Percentiles rank a stretch among this genome's conserved stretches.
These are phyloP conservation scores for Dioscorea dumetorum DNA, from an alignment of 106 monocot genomes.

Conservation along the genomic window DNA sequence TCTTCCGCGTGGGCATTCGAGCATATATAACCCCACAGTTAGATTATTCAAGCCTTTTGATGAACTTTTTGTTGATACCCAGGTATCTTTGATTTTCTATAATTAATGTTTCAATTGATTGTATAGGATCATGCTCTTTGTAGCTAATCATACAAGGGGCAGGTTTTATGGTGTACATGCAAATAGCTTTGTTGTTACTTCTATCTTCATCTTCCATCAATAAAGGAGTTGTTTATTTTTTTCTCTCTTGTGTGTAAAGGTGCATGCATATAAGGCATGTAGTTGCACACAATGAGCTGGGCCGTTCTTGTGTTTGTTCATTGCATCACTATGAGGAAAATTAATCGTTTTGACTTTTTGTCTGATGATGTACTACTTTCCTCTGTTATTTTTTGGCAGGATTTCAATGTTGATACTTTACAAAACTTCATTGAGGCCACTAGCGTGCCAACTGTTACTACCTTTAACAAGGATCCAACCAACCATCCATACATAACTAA, in stretches of 20 bases:
- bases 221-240: background rate
- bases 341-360: too few species aligned
- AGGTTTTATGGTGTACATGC: too few species aligned
- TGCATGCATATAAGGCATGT: too few species aligned
- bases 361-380: too few species aligned
- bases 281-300: too few species aligned
- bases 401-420: conserved; percentile 61
- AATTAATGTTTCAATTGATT: background rate
- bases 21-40: conserved; percentile 37
- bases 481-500: conserved; percentile 72
- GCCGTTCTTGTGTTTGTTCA: too few species aligned
- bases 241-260: background rate
- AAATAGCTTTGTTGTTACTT: too few species aligned
- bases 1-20: conserved; percentile 68
- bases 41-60: conserved; percentile 94
- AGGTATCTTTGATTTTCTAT: conserved; percentile 30
- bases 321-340: too few species aligned
- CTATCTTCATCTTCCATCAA: too few species aligned
- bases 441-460: conserved; percentile 55
- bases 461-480: conserved; percentile 57
- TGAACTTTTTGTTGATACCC: conserved; percentile 67
- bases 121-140: background rate
- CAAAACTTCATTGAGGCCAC: conserved; percentile 68
- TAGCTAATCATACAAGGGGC: too few species aligned
- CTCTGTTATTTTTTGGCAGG: conserved; percentile 26